A percentile compares a stretch with the other conserved stretches of the same genome.
phyloP scores from a whole-genome alignment of 371 early-diverging fungal genomes.

The Ordospora pajunii region DNA sequence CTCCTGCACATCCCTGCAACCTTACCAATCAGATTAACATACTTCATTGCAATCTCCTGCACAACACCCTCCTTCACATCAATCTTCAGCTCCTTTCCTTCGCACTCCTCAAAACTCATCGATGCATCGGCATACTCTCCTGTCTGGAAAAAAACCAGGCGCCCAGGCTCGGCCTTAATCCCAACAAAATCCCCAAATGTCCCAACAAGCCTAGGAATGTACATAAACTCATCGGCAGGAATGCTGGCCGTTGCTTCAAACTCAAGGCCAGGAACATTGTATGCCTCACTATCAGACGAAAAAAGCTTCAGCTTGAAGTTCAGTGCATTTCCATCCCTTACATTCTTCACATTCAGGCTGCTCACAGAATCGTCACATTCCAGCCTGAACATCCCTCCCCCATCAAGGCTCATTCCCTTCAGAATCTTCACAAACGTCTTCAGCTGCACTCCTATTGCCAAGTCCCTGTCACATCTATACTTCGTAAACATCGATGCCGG shows the following conservation, averaged over 20 bases:
- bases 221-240: constrained; percentile 37
- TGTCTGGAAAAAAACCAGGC: constrained; percentile 32
- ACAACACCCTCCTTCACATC: constrained; percentile 1
- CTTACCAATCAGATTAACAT: constrained; percentile 50
- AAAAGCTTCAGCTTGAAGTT: constrained; percentile 38
- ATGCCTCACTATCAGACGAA: constrained; percentile 37
- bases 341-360: constrained; percentile 23
- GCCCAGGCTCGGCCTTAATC: constrained; percentile 34
- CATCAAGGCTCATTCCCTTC: constrained; percentile 43
- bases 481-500: constrained; percentile 52
- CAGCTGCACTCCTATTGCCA: constrained; percentile 54
- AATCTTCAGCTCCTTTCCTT: constrained; percentile 5
- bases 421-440: constrained; percentile 51
- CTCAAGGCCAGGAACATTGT: constrained; percentile 34
- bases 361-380: constrained; percentile 37
- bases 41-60: constrained; percentile 57
- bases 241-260: constrained; percentile 38
- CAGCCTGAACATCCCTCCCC: neutral
- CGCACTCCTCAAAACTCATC: constrained; percentile 28
- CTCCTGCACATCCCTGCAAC: constrained; percentile 20
- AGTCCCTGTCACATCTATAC: constrained; percentile 59
- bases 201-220: constrained; percentile 37
- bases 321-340: neutral
- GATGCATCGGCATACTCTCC: constrained; percentile 41
- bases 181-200: constrained; percentile 46